Percentiles rank a stretch among this genome's conserved stretches.
Conservation (phyloP, 192 early-diverging fungal species). For the Dispira simplex region DNA sequence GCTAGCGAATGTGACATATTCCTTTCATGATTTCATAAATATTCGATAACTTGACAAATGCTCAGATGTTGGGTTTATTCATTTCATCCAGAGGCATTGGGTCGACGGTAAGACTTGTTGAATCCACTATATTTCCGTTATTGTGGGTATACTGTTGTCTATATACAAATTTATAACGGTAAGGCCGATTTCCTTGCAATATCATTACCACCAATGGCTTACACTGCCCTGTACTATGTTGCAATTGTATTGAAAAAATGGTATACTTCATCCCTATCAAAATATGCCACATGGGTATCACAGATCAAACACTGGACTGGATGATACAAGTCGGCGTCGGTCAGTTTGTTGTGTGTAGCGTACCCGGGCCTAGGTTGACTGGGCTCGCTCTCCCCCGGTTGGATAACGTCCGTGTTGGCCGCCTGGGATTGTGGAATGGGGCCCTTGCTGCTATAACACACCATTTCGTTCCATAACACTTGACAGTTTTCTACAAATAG, state of each 20-base stretch:
- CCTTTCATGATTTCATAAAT: too few relatives aligned
- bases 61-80: too few relatives aligned
- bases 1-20: too few relatives aligned
- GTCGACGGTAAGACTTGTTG: too few relatives aligned
- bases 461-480: slow-evolving; percentile 22
- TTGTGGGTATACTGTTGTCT: too few relatives aligned
- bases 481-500: slow-evolving; percentile 52
- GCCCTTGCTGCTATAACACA: slow-evolving; percentile 16
- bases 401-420: slow-evolving; percentile 1
- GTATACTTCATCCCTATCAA: slow-evolving; percentile 48
- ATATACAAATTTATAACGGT: too few relatives aligned
- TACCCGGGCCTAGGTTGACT: not conserved
- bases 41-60: too few relatives aligned
- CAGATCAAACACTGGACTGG: slow-evolving; percentile 41
- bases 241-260: slow-evolving; percentile 57
- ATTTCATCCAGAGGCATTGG: too few relatives aligned
- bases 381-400: not conserved
- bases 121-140: too few relatives aligned
- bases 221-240: not conserved
- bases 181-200: too few relatives aligned
- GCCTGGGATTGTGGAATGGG: not conserved
- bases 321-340: slow-evolving; percentile 23
- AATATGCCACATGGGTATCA: slow-evolving; percentile 39
- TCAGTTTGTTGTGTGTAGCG: slow-evolving; percentile 11
- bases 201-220: too few relatives aligned